Conservation (phyloP, 2,329 filamentous ascomycete species). For the Xylaria sp. region DNA sequence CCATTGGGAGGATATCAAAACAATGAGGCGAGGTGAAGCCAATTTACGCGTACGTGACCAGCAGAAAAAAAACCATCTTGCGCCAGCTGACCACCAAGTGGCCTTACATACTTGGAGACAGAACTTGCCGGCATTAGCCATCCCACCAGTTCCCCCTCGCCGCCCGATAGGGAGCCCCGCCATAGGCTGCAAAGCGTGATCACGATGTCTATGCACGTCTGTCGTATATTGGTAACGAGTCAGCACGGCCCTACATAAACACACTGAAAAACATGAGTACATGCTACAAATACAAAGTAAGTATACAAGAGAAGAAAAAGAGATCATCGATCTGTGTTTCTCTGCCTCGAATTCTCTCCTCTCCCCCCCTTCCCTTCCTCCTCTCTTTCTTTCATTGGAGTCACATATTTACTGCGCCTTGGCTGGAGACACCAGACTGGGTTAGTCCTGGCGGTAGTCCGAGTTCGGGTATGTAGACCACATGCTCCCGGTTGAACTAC, state of each 20-base stretch:
- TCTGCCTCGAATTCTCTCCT: background rate
- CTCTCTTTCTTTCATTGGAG: background rate
- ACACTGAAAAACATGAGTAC: background rate
- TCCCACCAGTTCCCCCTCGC: conserved; percentile 24
- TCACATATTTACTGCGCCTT: background rate
- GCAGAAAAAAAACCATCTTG: background rate
- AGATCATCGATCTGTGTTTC: background rate
- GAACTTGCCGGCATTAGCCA: conserved; percentile 6
- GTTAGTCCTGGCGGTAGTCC: background rate
- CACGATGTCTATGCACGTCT: conserved; percentile 20
- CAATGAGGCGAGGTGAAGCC: background rate
- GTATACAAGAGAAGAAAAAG: background rate
- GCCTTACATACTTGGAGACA: background rate
- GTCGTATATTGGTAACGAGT: conserved; percentile 19
- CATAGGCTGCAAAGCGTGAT: conserved; percentile 22
- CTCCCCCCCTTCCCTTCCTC: background rate
- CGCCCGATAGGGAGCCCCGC: conserved; percentile 21
- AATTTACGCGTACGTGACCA: background rate
- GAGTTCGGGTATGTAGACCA: conserved; percentile 8
- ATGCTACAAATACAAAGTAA: background rate
- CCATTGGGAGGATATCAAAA: background rate
- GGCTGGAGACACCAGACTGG: background rate
- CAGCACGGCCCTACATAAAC: conserved; percentile 2
- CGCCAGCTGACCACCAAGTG: conserved; percentile 12
- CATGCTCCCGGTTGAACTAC: background rate